Evolutionary conservation across 2,329 filamentous ascomycete species (phyloP).

Genomic region (Alternaria tenuissima): DNA sequence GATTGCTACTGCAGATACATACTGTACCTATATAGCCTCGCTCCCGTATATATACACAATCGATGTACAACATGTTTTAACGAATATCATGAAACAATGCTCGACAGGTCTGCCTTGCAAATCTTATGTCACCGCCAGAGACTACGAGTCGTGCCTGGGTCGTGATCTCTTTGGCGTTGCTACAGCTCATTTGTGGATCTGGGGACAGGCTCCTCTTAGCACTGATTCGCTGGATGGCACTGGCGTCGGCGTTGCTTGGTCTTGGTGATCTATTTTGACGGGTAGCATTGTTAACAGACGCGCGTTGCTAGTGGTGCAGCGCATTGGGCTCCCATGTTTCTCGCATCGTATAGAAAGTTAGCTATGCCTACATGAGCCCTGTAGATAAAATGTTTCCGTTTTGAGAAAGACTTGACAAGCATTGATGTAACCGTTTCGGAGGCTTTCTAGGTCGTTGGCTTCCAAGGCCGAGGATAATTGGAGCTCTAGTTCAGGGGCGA

Average conservation of each 20-base stretch:
- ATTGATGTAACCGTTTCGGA: neutral
- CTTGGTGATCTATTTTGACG: neutral
- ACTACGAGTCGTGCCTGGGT: neutral
- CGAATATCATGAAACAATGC: neutral
- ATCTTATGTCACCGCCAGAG: neutral
- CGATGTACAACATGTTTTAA: too few species aligned
- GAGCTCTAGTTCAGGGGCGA: neutral
- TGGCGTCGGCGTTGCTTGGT: slow-evolving; percentile 1
- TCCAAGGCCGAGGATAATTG: neutral
- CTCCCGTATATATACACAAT: too few species aligned
- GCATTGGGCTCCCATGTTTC: neutral
- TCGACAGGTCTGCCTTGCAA: neutral
- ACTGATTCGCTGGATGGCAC: neutral
- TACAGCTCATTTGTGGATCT: neutral
- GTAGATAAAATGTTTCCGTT: neutral
- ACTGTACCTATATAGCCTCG: neutral
- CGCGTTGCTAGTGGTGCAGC: neutral
- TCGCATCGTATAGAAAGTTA: neutral
- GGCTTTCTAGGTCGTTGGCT: neutral
- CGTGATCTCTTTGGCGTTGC: neutral
- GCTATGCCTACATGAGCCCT: neutral
- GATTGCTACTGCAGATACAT: neutral
- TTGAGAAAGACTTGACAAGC: neutral
- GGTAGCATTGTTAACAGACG: neutral
- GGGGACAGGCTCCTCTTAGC: neutral